Evolutionary conservation across 495 filamentous ascomycete genomes (phyloP).

Genomic region (Pyrenula massariospora): DNA sequence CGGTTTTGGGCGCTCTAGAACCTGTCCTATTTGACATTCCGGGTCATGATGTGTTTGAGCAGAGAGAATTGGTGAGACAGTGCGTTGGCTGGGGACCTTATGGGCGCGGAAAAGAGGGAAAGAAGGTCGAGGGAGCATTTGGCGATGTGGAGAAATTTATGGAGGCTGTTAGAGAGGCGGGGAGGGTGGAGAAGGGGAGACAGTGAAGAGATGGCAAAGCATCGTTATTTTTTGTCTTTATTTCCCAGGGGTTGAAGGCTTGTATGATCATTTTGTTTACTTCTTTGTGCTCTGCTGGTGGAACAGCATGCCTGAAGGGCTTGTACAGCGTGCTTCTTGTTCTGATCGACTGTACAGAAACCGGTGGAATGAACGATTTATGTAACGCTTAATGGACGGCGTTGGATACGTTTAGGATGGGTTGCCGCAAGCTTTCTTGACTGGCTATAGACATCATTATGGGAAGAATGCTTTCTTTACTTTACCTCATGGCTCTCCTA

Average conservation of each 20-base stretch:
- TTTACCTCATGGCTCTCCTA: background rate
- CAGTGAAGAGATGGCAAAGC: background rate
- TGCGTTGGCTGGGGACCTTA: background rate
- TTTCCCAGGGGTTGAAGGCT: too few species aligned
- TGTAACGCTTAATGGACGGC: background rate
- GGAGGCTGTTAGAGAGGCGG: constrained; percentile 51
- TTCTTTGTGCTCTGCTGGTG: too few species aligned
- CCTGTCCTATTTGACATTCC: constrained; percentile 44
- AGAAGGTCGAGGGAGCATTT: constrained; percentile 9
- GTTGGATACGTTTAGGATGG: too few species aligned
- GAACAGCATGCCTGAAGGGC: too few species aligned
- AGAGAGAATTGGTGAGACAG: constrained; percentile 18
- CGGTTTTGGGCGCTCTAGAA: constrained; percentile 51
- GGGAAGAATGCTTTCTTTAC: too few species aligned
- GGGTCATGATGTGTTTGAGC: constrained; percentile 41
- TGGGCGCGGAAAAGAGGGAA: constrained; percentile 19
- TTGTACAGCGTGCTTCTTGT: too few species aligned
- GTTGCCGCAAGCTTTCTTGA: too few species aligned
- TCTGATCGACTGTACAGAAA: too few species aligned
- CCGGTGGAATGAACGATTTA: background rate
- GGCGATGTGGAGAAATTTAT: constrained; percentile 62
- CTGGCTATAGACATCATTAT: too few species aligned
- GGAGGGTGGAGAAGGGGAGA: constrained; percentile 35
- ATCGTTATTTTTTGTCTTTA: background rate
- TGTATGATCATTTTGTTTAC: too few species aligned